Evolutionary conservation across 495 filamentous ascomycete species (phyloP).

Genomic region (Pyrenopolyporus hunteri): DNA sequence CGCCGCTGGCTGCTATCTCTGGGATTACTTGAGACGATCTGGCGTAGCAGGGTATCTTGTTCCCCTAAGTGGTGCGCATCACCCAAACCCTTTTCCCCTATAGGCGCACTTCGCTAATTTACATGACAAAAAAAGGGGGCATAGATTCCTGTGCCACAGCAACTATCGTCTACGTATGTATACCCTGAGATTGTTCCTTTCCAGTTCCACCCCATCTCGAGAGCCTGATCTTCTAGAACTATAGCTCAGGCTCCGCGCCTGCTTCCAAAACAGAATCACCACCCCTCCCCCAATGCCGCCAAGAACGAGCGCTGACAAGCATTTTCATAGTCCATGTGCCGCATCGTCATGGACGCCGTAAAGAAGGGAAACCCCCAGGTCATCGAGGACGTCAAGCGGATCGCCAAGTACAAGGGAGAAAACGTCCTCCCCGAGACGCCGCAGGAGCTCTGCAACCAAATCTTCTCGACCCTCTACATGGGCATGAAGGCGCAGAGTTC

Average conservation of each 20-base stretch:
- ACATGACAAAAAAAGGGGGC: conserved; percentile 66
- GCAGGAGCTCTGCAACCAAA: conserved; percentile 65
- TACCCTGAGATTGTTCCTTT: neutral
- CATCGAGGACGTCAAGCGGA: conserved; percentile 68
- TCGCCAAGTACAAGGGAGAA: conserved; percentile 61
- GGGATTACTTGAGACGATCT: conserved; percentile 80
- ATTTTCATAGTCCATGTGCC: conserved; percentile 72
- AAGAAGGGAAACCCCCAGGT: conserved; percentile 66
- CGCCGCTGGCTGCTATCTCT: conserved; percentile 75
- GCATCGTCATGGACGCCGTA: conserved; percentile 72
- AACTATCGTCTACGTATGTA: conserved; percentile 26
- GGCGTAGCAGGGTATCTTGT: conserved; percentile 63
- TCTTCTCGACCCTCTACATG: conserved; percentile 84
- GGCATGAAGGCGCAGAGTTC: conserved; percentile 75
- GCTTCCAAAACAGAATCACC: neutral
- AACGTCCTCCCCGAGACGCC: conserved; percentile 61
- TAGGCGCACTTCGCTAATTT: conserved; percentile 41
- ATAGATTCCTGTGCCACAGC: conserved; percentile 69
- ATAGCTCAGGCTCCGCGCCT: neutral
- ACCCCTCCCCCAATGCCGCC: neutral
- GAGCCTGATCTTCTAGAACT: neutral
- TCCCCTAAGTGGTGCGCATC: conserved; percentile 49
- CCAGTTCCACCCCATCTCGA: neutral
- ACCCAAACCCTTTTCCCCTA: neutral
- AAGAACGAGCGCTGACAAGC: neutral